A percentile compares a stretch with the other conserved stretches of the same genome.
phyloP scores from a whole-genome alignment of 768 basidiomycete genomes.

The Mycena maculata region DNA sequence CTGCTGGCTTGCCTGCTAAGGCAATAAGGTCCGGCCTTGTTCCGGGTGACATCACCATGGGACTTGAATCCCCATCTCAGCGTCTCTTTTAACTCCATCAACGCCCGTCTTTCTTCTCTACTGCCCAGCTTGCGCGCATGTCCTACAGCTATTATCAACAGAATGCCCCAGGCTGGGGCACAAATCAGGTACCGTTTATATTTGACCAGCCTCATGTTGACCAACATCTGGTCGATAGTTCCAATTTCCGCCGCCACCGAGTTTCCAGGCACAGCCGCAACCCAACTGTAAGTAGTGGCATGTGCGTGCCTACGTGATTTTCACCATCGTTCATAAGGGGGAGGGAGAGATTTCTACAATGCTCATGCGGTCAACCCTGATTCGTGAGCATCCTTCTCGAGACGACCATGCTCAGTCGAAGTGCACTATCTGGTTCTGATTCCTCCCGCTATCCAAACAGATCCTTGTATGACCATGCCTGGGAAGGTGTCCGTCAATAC shows the following conservation, averaged over 20 bases:
- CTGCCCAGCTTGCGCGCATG: slow-evolving; percentile 46
- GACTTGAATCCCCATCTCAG: not conserved
- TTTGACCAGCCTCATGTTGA: slow-evolving; percentile 9
- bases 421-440: slow-evolving; percentile 6
- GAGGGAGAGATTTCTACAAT: slow-evolving; percentile 70
- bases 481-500: slow-evolving; percentile 59
- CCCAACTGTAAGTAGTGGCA: slow-evolving; percentile 59
- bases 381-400: slow-evolving; percentile 56
- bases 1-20: no score
- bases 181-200: slow-evolving; percentile 48
- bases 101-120: slow-evolving; percentile 9
- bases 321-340: slow-evolving; percentile 55
- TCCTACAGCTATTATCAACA: slow-evolving; percentile 59
- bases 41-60: slow-evolving; percentile 16
- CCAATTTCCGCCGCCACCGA: slow-evolving; percentile 55
- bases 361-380: slow-evolving; percentile 69
- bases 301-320: slow-evolving; percentile 15
- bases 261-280: slow-evolving; percentile 61
- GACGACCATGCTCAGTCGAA: slow-evolving; percentile 23
- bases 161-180: slow-evolving; percentile 61
- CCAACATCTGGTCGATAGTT: slow-evolving; percentile 41
- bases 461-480: slow-evolving; percentile 67
- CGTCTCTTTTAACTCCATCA: slow-evolving; percentile 11
- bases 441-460: slow-evolving; percentile 59
- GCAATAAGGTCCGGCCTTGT: not conserved